Conservation (phyloP, 371 early-diverging fungal genomes). For the Rhizopus stolonifer region DNA sequence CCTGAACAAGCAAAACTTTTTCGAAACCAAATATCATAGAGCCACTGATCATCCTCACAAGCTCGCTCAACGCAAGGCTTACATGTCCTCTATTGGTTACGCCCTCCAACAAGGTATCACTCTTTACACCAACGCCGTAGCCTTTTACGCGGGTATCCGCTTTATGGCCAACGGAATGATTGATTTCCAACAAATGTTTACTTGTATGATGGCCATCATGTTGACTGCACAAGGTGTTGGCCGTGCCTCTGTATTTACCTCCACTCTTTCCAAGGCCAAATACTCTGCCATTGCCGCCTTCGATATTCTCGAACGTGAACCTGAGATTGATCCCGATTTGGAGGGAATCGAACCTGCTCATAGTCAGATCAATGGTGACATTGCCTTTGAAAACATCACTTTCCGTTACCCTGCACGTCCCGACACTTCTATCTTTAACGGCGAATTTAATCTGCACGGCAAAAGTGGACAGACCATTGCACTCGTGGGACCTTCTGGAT, state of each 20-base stretch:
- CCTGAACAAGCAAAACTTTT: constrained; percentile 75
- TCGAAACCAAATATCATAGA: constrained; percentile 58
- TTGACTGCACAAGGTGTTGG: constrained; percentile 74
- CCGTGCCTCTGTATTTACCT: constrained; percentile 53
- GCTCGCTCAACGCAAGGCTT: constrained; percentile 58
- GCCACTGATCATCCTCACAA: constrained; percentile 68
- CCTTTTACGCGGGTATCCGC: constrained; percentile 60
- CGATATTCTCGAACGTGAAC: constrained; percentile 70
- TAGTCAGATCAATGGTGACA: constrained; percentile 48
- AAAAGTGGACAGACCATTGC: constrained; percentile 81
- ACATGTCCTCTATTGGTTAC: constrained; percentile 60
- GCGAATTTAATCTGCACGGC: constrained; percentile 70
- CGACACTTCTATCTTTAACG: constrained; percentile 73
- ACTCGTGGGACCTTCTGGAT: constrained; percentile 84
- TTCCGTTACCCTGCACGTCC: constrained; percentile 88
- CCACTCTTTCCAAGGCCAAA: constrained; percentile 76
- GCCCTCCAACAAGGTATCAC: constrained; percentile 67
- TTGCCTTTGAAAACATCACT: constrained; percentile 57
- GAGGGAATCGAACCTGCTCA: constrained; percentile 53
- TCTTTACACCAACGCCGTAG: constrained; percentile 65
- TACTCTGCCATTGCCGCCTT: constrained; percentile 78
- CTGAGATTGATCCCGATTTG: constrained; percentile 69
- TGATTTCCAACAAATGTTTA: constrained; percentile 50
- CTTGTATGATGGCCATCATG: constrained; percentile 73
- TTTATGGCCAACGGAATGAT: constrained; percentile 38